A percentile compares a stretch with the other conserved stretches of the same genome.
phyloP scores from a whole-genome alignment of 331 rosid species.

The Malus hybrid region DNA sequence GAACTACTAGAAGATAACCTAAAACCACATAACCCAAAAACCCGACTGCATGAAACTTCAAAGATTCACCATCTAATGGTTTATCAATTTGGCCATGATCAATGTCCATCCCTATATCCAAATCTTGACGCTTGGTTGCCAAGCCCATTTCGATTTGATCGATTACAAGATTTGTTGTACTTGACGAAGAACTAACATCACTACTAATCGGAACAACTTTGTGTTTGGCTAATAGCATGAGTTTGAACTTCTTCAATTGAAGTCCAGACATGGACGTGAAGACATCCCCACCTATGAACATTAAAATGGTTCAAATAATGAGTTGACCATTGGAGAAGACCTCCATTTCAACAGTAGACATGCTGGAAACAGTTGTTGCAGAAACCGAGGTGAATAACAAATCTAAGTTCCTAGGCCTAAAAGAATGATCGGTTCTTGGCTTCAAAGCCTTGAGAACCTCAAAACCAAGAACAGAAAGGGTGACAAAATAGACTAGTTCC shows the following conservation, averaged over 20 bases:
- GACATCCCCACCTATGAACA: slow-evolving; percentile 59
- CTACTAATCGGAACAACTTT: background rate
- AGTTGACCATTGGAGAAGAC: slow-evolving; percentile 54
- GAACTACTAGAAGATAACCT: slow-evolving; percentile 30
- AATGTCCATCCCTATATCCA: background rate
- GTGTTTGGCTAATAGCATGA: slow-evolving; percentile 3
- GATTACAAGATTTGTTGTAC: background rate
- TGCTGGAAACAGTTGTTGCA: slow-evolving; percentile 56
- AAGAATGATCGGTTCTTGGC: slow-evolving; percentile 15
- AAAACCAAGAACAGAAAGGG: slow-evolving; percentile 36
- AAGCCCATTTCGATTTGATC: slow-evolving; percentile 20
- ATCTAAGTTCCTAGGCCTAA: slow-evolving; percentile 29
- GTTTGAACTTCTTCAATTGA: slow-evolving; percentile 11
- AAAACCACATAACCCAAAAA: slow-evolving; percentile 28
- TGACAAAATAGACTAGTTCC: slow-evolving; percentile 31
- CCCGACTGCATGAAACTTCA: slow-evolving; percentile 21
- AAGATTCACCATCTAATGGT: background rate
- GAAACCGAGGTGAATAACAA: slow-evolving; percentile 67
- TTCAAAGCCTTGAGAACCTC: slow-evolving; percentile 25
- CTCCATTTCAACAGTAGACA: slow-evolving; percentile 63
- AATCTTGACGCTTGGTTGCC: background rate
- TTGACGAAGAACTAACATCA: background rate
- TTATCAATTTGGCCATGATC: background rate
- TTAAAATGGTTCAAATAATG: slow-evolving; percentile 42
- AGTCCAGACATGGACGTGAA: slow-evolving; percentile 43